Base-by-base conservation (phyloP, 805 yeast species). In the Yarrowia keelungensis region DNA sequence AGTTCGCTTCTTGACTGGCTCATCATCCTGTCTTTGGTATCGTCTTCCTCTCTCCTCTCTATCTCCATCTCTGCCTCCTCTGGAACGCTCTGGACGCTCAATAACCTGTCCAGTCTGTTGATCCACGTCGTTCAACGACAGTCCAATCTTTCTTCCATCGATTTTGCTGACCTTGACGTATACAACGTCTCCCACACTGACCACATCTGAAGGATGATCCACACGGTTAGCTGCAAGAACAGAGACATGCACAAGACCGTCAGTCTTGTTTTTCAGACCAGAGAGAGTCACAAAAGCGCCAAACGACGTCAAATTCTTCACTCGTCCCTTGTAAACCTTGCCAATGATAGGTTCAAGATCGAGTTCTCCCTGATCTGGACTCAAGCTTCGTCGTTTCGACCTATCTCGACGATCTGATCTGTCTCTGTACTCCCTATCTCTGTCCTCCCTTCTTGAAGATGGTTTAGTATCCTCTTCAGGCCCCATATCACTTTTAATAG, bases 261-360 rank as follows among this genome's bases (percentile, higher is more conserved):
- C 86, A 22, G 76, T 75, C 32, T 71, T 71, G 14, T 75, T 74
- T 47, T 74, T 69, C 2, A 81, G 73, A 0, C 82, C 85, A 7
- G 76, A 71, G 1, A 93, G 75, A 10, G 85, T 77, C 0, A 92
- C 84, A 75, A 93, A 94, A 0, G 92, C 96, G 0, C 98, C 98
- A 77, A 87, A 93, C 1, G 84, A 76, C 51, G 87, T 86, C 0
- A 90, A 73, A 54, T 84, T 85, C 58, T 81, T 81, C 2, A 94
- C 89, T 35, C 71, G 77, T 0, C 97, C 98, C 38, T 76, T 77
- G 72, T 89, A 87, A 0, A 90, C 79, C 32, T 81, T 76, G 16
- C 85, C 87, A 0, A 81, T 69, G 5, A 75, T 71, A 0, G 86
- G 80, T 3, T 74, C 74, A 7, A 41, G 16, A 16, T 65, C 68